Conservation (phyloP, 768 basidiomycete genomes). For the Naganishia friedmannii region DNA sequence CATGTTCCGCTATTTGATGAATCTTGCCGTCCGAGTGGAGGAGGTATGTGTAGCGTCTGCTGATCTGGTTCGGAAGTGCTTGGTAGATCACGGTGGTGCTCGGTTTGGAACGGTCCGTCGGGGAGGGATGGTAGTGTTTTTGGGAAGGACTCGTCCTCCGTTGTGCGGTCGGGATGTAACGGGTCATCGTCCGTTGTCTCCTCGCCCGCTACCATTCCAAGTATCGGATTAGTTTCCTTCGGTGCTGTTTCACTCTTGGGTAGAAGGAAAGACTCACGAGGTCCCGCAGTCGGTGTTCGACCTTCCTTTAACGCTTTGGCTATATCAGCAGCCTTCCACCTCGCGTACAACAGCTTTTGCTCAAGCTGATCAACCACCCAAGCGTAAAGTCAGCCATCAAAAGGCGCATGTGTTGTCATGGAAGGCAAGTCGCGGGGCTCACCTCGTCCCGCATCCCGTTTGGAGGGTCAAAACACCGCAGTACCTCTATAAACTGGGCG, state of each 20-base stretch:
- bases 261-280: slow-evolving; percentile 57
- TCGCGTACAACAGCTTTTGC: slow-evolving; percentile 86
- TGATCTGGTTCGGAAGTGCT: neutral
- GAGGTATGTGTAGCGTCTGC: neutral
- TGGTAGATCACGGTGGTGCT: neutral
- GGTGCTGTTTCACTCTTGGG: too few species aligned
- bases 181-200: neutral
- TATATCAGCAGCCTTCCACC: slow-evolving; percentile 97
- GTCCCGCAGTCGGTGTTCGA: slow-evolving; percentile 73
- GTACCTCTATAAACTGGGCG: slow-evolving; percentile 86
- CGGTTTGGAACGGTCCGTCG: neutral
- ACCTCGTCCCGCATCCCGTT: slow-evolving; percentile 52
- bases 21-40: neutral
- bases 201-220: slow-evolving; percentile 20
- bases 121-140: neutral
- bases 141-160: neutral
- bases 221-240: too few species aligned
- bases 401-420: too few species aligned
- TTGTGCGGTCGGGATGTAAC: neutral
- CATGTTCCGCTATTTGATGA: slow-evolving; percentile 60
- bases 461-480: slow-evolving; percentile 55
- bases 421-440: slow-evolving; percentile 25
- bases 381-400: too few species aligned
- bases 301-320: slow-evolving; percentile 94
- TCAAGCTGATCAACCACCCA: slow-evolving; percentile 60